A percentile compares a stretch with the other conserved stretches of the same genome.
These are phyloP conservation scores for Ogataea degrootiae DNA, from an alignment of 805 yeast species.

Conservation along the genomic window DNA sequence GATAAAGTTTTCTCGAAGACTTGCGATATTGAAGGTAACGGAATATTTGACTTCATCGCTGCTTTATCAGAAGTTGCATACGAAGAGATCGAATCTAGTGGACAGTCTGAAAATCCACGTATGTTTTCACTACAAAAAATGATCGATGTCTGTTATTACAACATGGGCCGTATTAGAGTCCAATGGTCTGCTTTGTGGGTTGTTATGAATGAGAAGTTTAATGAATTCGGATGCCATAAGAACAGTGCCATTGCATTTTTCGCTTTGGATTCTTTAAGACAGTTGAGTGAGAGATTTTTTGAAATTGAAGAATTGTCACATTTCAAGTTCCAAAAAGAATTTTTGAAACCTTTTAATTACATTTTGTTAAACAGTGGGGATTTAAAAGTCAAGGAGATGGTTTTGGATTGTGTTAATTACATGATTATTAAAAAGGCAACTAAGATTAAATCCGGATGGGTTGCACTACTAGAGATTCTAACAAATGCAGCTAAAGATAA, in stretches of 20 bases:
- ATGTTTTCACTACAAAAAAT: constrained; percentile 90
- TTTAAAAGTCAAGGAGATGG: constrained; percentile 77
- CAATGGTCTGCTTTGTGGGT: constrained; percentile 98
- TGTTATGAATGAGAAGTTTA: constrained; percentile 86
- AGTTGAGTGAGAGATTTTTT: constrained; percentile 84
- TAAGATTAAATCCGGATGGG: constrained; percentile 91
- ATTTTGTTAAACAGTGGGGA: constrained; percentile 65
- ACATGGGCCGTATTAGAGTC: constrained; percentile 91
- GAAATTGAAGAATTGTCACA: constrained; percentile 93
- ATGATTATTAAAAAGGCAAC: constrained; percentile 73
- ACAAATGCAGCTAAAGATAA: constrained; percentile 64
- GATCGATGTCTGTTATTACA: constrained; percentile 96
- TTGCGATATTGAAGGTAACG: constrained; percentile 71
- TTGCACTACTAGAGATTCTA: constrained; percentile 75
- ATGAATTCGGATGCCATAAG: constrained; percentile 74
- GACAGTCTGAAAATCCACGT: constrained; percentile 77
- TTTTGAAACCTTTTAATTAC: constrained; percentile 83
- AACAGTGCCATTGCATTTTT: constrained; percentile 77
- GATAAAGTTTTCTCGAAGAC: constrained; percentile 87
- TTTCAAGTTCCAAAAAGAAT: constrained; percentile 92
- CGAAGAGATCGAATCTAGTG: constrained; percentile 89
- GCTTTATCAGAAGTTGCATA: constrained; percentile 82
- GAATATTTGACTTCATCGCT: constrained; percentile 80
- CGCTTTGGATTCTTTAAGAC: constrained; percentile 92
- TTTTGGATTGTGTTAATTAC: constrained; percentile 81